Conservation (phyloP, 495 filamentous ascomycete genomes). For the Staphylotrichum tortipilum region DNA sequence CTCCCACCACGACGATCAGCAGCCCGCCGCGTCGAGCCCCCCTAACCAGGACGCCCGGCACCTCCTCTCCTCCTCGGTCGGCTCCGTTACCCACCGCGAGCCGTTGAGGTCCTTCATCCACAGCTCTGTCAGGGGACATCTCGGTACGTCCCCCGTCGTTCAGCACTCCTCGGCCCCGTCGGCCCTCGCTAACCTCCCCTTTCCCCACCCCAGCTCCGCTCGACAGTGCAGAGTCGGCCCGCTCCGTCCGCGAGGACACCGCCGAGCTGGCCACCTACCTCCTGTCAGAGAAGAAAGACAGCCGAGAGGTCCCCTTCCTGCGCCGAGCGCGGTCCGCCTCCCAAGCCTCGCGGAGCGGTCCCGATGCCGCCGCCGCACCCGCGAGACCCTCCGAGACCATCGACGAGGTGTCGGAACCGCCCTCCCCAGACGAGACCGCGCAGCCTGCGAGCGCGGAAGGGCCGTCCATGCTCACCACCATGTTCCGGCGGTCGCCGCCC, state of each 20-base stretch:
- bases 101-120: constrained; percentile 74
- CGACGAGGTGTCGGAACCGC: constrained; percentile 54
- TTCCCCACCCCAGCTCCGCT: constrained; percentile 25
- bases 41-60: constrained; percentile 4
- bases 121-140: constrained; percentile 55
- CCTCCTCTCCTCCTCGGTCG: constrained; percentile 32
- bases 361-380: background rate
- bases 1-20: constrained; percentile 21
- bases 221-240: constrained; percentile 64
- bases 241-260: constrained; percentile 79
- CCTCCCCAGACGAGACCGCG: constrained; percentile 35
- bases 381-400: constrained; percentile 36
- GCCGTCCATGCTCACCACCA: constrained; percentile 53
- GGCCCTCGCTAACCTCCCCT: background rate
- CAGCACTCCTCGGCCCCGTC: constrained; percentile 1
- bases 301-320: constrained; percentile 34
- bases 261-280: constrained; percentile 82
- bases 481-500: constrained; percentile 51
- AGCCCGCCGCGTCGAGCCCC: constrained; percentile 7
- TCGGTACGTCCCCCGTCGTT: constrained; percentile 43
- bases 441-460: constrained; percentile 25
- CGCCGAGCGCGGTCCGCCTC: constrained; percentile 27
- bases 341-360: constrained; percentile 11
- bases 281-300: constrained; percentile 54
- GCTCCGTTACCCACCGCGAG: constrained; percentile 45